phyloP scores from a whole-genome alignment of 2,329 filamentous ascomycete genomes.

The Podosphaera xanthii region DNA sequence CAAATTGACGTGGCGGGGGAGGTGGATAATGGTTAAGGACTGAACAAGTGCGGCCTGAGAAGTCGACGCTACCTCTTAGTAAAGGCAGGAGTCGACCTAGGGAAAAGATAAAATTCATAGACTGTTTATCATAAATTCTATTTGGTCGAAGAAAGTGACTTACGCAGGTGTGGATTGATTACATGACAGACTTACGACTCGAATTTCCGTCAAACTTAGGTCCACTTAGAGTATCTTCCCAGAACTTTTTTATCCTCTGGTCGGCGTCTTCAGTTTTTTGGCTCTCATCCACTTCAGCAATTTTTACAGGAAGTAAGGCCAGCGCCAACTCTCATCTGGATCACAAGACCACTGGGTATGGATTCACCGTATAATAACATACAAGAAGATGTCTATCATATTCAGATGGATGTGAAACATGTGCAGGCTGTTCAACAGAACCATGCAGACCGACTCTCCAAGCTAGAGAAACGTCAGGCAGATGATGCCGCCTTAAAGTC shows the following conservation, averaged over 20 bases:
- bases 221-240: background rate
- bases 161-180: background rate
- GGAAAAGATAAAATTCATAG: too few relatives aligned
- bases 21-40: slow-evolving; percentile 6
- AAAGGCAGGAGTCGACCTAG: background rate
- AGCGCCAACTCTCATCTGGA: slow-evolving; percentile 1
- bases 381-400: slow-evolving; percentile 41
- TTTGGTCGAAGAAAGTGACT: background rate
- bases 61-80: background rate
- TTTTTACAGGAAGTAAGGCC: background rate
- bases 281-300: background rate
- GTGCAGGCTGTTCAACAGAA: slow-evolving; percentile 38
- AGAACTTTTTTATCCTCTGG: background rate
- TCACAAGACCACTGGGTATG: slow-evolving; percentile 24
- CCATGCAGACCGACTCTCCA: slow-evolving; percentile 36
- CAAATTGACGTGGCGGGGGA: slow-evolving; percentile 14
- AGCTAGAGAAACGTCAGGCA: slow-evolving; percentile 42
- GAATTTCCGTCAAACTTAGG: background rate
- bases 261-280: background rate
- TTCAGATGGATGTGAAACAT: slow-evolving; percentile 50
- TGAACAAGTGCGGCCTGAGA: slow-evolving; percentile 1
- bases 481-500: slow-evolving; percentile 53
- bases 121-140: background rate
- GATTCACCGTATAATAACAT: slow-evolving; percentile 36
- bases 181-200: background rate